Evolutionary conservation across 768 basidiomycete genomes (phyloP).

Genomic region (Russula foetens): DNA sequence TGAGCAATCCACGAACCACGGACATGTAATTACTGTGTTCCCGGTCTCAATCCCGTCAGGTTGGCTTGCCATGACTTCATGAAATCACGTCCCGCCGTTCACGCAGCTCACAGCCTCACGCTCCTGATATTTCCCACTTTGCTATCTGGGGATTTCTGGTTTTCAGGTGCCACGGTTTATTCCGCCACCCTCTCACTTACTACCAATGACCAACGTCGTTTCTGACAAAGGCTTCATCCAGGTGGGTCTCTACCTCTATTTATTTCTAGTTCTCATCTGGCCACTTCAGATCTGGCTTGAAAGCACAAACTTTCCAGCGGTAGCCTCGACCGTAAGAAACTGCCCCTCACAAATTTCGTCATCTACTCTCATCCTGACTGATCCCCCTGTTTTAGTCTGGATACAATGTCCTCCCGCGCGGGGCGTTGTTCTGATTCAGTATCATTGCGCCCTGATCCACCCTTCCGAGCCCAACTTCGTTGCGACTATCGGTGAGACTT

Average conservation of each 20-base stretch:
- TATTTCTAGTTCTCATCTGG: not conserved
- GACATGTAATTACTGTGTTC: no score
- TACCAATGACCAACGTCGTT: conserved; percentile 32
- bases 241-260: not conserved
- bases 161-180: conserved; percentile 25
- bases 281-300: conserved; percentile 47
- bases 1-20: no score
- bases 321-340: conserved; percentile 16
- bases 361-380: conserved; percentile 6
- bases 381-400: conserved; percentile 20
- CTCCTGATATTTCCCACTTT: no score
- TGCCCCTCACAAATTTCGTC: not conserved
- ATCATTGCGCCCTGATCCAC: conserved; percentile 44
- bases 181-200: conserved; percentile 24
- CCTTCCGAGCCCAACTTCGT: conserved; percentile 58
- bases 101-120: no score
- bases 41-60: no score
- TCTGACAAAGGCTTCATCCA: conserved; percentile 39
- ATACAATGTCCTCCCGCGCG: conserved; percentile 36
- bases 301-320: conserved; percentile 45
- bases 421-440: conserved; percentile 37
- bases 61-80: no score
- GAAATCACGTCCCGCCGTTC: no score
- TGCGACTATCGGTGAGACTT: conserved; percentile 43
- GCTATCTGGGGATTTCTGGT: no score